Base-by-base conservation (phyloP, 2,329 filamentous ascomycete genomes). In the Pseudogymnoascus sp. region DNA sequence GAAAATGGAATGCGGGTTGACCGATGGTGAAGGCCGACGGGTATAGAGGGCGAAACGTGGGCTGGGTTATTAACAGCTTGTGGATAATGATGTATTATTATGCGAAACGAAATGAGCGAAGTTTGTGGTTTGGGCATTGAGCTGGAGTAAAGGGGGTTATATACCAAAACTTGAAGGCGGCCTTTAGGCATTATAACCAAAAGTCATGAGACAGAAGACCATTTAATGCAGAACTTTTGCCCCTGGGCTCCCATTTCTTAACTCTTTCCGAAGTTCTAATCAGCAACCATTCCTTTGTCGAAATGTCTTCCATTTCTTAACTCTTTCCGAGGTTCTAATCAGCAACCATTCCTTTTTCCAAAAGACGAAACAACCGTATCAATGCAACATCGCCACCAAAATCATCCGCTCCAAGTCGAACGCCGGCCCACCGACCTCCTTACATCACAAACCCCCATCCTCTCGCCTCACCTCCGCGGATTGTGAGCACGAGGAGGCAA, bases 1-100 rank as follows among this genome's bases (percentile, higher is more conserved):
- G 74, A 89, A 88, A 78, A 75, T 96, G 50, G 88, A 93, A 69
- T 80, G 80, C 70, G 77, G 78, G 1, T 59, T 73, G 26, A 69
- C 63, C 7, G 60, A 61, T 19, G 50, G 60, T 9, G 61, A 42
- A 56, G n/a, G 50, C 29, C 50, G 50, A 7, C 29, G 50, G 29
- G 29, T 9, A 21, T 56, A 56, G 5, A 3, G 15, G 29, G 5
- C 26, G 26, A 19, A 53, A 33, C 11, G 5, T 13, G n/a, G 26
- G 29, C 13, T 56, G 50, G 50, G 10, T 19, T 56, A 31, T 33
- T 33, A 13, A 19, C 29, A 13, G 50, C 15, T n/a, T 56, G 26
- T 56, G 50, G 50, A 19, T 56, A 19, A 19, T 31, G 50, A 26
- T 33, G 29, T 56, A 56, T 56, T 21, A 21, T 56, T 33, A 56